Evolutionary conservation across 2,329 filamentous ascomycete species (phyloP), one percentile per base, ranked within the genome.

Genomic region (Diatrype stigma): DNA sequence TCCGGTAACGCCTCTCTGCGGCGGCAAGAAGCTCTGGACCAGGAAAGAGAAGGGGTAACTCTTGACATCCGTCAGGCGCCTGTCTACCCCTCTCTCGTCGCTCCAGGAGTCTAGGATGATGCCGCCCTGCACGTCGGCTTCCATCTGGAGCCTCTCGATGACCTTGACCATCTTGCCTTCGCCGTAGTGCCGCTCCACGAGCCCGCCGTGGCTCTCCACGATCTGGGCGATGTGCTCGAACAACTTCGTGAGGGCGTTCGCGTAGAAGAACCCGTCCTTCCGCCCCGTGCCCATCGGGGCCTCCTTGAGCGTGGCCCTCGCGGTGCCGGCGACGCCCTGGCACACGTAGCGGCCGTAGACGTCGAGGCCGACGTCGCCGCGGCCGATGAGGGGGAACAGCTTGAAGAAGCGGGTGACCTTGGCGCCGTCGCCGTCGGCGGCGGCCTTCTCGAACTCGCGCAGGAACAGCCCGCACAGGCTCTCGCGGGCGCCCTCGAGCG

Each of bases 201-300:
- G 77, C 1, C 85, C 85, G 30, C 93, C 90, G 65, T 99, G 94
- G 1, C 89, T 86, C 63, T 97, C 93, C 21, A 99, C 86, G 57
- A 99, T 96, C 66, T 96, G 90, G 2, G 94, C 93, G 67, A 99
- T 96, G 70, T 99, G 93, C 69, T 97, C 93, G 66, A 99, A 99
- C 45, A 99, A 73, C 65, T 90, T 92, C 4, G 92, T 96, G 56
- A 99, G 74, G 2, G 90, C 87, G 68, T 88, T 93, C 40, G 89
- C 92, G 67, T 96, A 97, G 74, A 96, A 96, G 73, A 92, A 89
- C 3, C 85, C 86, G 54, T 96, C 92, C 62, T 83, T 87, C 47
- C 76, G 73, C 58, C 83, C 82, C 10, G 74, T 74, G 2, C 75
- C 78, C 11, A 78, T 80, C 5, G 81, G 73, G 12, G 77, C 82